These are phyloP conservation scores for Magnolia kwangsiensis DNA, from an alignment of 164 flowering plant species.

Conservation along the genomic window DNA sequence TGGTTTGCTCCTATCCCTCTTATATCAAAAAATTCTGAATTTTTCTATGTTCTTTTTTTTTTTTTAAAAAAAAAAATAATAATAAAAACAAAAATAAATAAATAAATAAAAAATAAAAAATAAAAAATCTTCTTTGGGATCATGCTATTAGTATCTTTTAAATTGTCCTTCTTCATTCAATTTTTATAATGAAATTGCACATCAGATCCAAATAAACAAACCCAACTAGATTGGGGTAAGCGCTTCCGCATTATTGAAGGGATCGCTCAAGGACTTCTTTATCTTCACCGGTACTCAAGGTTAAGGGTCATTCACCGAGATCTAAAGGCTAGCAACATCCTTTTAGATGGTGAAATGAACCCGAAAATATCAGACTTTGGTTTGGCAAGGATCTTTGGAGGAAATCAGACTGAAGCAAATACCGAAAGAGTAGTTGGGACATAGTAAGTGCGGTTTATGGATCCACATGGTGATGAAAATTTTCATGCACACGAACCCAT, in stretches of 20 bases:
- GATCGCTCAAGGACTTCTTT: slow-evolving; percentile 15
- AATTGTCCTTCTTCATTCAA: neutral
- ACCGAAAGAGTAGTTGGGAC: slow-evolving; percentile 33
- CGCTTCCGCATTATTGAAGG: slow-evolving; percentile 21
- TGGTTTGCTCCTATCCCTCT: slow-evolving; percentile 14
- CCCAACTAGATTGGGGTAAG: slow-evolving; percentile 16
- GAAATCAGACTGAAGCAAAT: slow-evolving; percentile 19
- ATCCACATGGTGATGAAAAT: neutral
- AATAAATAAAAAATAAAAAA: no score
- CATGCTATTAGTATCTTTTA: neutral
- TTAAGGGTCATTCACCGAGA: slow-evolving; percentile 15
- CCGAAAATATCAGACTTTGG: slow-evolving; percentile 50
- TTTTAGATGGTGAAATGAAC: slow-evolving; percentile 16
- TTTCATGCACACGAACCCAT: neutral
- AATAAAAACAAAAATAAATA: no score
- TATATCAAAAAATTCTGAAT: neutral
- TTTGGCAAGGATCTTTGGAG: slow-evolving; percentile 38
- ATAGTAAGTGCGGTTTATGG: slow-evolving; percentile 22
- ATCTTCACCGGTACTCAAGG: slow-evolving; percentile 19
- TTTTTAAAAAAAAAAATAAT: no score
- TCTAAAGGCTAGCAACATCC: slow-evolving; percentile 17
- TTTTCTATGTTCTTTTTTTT: neutral
- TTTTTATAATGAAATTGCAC: no score
- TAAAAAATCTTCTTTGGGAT: neutral
- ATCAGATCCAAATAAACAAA: slow-evolving; percentile 18